A percentile compares a stretch with the other conserved stretches of the same genome.
These are phyloP conservation scores for Sporormia fimetaria DNA, from an alignment of 495 filamentous ascomycete genomes.

Conservation along the genomic window DNA sequence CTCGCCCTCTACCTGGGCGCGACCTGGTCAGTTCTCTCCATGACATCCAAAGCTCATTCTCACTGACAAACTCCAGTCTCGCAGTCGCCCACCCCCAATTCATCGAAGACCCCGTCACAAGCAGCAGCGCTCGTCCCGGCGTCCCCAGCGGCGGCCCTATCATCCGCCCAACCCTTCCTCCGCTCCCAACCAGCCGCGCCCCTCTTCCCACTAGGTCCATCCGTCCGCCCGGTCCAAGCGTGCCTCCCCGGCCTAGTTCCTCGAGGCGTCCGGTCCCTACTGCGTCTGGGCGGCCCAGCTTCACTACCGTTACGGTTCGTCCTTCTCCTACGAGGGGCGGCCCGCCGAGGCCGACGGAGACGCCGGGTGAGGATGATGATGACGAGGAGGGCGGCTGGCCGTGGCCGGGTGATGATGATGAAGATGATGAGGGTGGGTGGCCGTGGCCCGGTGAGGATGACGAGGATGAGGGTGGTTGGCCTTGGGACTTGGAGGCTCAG, in stretches of 20 bases:
- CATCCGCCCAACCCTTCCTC: too few relatives aligned
- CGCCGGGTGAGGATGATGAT: slow-evolving; percentile 6
- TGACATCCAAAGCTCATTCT: background rate
- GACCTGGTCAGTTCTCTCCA: slow-evolving; percentile 5
- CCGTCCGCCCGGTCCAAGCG: too few relatives aligned
- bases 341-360: too few relatives aligned
- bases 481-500: background rate
- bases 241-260: too few relatives aligned
- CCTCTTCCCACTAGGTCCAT: too few relatives aligned
- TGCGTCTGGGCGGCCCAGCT: slow-evolving; percentile 2
- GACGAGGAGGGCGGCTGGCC: background rate
- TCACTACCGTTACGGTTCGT: background rate
- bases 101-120: background rate
- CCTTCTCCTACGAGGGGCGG: too few relatives aligned
- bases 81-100: background rate
- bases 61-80: background rate
- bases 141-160: too few relatives aligned
- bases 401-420: slow-evolving; percentile 6
- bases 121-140: background rate
- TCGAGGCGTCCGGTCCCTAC: too few relatives aligned
- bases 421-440: slow-evolving; percentile 1
- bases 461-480: background rate
- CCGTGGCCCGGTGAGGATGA: slow-evolving; percentile 2
- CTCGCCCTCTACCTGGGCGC: slow-evolving; percentile 5
- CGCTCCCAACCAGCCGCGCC: too few relatives aligned